Evolutionary conservation across 768 basidiomycete genomes (phyloP), one percentile per base, ranked within the genome.

Genomic region (Pisolithus orientalis): DNA sequence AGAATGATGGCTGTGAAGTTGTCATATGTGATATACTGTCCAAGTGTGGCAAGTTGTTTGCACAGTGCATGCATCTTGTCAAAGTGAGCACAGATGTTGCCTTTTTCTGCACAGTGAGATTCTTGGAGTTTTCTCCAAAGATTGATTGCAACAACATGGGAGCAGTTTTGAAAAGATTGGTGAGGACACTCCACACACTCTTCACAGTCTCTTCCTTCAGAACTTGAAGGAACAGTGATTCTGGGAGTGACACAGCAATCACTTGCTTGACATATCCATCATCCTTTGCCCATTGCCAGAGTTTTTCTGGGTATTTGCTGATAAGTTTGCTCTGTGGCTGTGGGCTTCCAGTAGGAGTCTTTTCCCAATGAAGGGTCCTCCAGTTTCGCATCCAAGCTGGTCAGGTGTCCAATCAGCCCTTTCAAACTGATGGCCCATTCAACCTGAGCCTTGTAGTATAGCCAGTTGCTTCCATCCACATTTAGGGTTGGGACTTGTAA

Each of bases 1-100:
- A 72, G 59, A 34, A 72, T 61, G 42, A 72, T 70, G 21, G n/a
- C n/a, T n/a, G n/a, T n/a, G n/a, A n/a, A n/a, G n/a, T n/a, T n/a
- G n/a, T 46, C 44, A 29, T 6, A n/a, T n/a, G n/a, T 10, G 13
- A 46, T 32, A 68, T 40, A 70, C 8, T 63, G 54, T 25, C 67
- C 70, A 62, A 71, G 66, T 5, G 65, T 59, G 0, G 68, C 62
- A n/a, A 74, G 62, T 38, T 71, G 59, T 50, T 72, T 64, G 6
- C 54, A 56, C 62, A 71, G 64, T 17, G 54, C 57, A 14, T 51
- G 37, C 27, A 72, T 40, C 52, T 56, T 63, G 17, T 57, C 55
- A 31, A 72, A 62, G 57, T 72, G 72, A 9, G 58, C 53, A n/a
- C 59, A 57, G 3, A 72, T 54, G 54, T 73, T 64, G 8, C 58